A percentile compares a stretch with the other conserved stretches of the same genome.
Evolutionary conservation across 2,329 filamentous ascomycete genomes (phyloP).

Genomic region (Scedosporium apiospermum): DNA sequence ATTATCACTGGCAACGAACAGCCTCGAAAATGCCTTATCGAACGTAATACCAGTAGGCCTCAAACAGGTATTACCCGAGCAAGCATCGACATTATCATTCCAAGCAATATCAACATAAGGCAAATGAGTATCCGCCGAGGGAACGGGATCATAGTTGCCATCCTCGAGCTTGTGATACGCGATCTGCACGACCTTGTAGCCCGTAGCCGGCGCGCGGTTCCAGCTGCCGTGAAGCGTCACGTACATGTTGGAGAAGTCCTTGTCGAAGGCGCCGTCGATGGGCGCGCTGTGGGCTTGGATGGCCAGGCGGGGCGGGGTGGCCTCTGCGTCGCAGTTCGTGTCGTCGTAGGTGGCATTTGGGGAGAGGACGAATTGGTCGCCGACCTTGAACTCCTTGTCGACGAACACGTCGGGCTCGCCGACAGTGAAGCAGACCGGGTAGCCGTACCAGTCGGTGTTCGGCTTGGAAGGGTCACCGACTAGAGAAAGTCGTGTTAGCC

Average conservation of each 20-base stretch:
- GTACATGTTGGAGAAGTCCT: slow-evolving; percentile 39
- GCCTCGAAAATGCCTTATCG: slow-evolving; percentile 13
- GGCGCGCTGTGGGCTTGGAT: slow-evolving; percentile 53
- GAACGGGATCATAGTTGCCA: slow-evolving; percentile 21
- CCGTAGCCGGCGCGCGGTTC: slow-evolving; percentile 27
- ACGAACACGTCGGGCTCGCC: slow-evolving; percentile 29
- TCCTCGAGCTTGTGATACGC: slow-evolving; percentile 18
- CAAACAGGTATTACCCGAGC: slow-evolving; percentile 16
- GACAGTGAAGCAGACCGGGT: slow-evolving; percentile 50
- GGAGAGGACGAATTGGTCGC: slow-evolving; percentile 26
- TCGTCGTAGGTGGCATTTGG: slow-evolving; percentile 26
- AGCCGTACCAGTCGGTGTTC: slow-evolving; percentile 38
- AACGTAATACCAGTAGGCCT: slow-evolving; percentile 15
- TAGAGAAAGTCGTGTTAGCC: slow-evolving; percentile 7
- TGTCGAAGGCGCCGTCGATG: slow-evolving; percentile 51
- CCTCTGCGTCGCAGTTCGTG: slow-evolving; percentile 21
- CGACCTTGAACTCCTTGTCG: slow-evolving; percentile 20
- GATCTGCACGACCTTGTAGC: slow-evolving; percentile 28
- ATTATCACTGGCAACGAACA: slow-evolving; percentile 17
- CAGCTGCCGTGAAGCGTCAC: slow-evolving; percentile 54
- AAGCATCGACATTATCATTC: slow-evolving; percentile 20
- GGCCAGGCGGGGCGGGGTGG: slow-evolving; percentile 33
- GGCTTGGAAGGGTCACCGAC: slow-evolving; percentile 19
- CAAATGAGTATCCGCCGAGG: slow-evolving; percentile 16
- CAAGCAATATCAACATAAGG: slow-evolving; percentile 23